Conservation (phyloP, 2,329 filamentous ascomycete species). For the Penicillium capsulatum region DNA sequence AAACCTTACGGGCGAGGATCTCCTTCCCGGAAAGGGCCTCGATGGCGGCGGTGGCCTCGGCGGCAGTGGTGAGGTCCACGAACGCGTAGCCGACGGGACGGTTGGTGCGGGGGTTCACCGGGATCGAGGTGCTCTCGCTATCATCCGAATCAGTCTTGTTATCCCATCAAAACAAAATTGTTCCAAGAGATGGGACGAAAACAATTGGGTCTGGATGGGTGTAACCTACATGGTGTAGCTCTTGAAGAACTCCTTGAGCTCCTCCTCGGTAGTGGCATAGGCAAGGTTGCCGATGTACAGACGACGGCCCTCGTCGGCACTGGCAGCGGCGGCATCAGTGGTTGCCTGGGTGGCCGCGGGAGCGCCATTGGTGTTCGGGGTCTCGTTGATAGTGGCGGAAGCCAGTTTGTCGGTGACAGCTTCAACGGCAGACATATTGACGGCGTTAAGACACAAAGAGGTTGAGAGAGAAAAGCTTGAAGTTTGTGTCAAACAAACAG, state of each 20-base stretch:
- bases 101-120: conserved; percentile 97
- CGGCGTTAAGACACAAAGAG: conserved; percentile 31
- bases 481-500: conserved; percentile 59
- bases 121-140: conserved; percentile 98
- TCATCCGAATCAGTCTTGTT: conserved; percentile 28
- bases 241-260: conserved; percentile 99
- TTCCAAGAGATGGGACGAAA: neutral
- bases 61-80: conserved; percentile 91
- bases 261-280: conserved; percentile 99
- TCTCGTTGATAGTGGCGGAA: conserved; percentile 60
- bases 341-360: conserved; percentile 64
- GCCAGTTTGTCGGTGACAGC: conserved; percentile 65
- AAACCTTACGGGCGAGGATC: conserved; percentile 98
- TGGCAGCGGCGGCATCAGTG: conserved; percentile 91
- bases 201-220: too few relatives aligned
- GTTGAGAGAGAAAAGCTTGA: conserved; percentile 32
- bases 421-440: conserved; percentile 76
- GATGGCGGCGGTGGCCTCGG: conserved; percentile 93
- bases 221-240: conserved; percentile 92
- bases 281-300: conserved; percentile 99
- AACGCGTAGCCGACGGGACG: conserved; percentile 98
- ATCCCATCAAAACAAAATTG: too few relatives aligned
- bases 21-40: conserved; percentile 93
- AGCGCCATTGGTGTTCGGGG: conserved; percentile 47
- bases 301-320: conserved; percentile 96